A percentile compares a stretch with the other conserved stretches of the same genome.
Evolutionary conservation across 129 eudicot genomes (phyloP).

Genomic region (Glebionis coronaria): DNA sequence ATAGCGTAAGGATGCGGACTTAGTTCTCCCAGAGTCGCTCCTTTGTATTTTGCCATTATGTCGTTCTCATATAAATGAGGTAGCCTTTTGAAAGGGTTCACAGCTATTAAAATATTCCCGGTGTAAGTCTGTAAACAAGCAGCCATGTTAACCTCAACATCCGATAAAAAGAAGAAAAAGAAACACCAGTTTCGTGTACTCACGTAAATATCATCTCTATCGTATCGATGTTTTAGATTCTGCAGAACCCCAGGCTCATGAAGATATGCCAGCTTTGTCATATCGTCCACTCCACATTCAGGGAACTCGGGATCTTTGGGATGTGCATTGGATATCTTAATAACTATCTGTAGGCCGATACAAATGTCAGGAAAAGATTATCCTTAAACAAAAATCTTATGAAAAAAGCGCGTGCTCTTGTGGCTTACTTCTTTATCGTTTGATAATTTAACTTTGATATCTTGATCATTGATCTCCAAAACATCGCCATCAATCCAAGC

Average conservation of each 20-base stretch:
- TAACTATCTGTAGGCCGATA: slow-evolving; percentile 44
- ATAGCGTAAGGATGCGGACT: slow-evolving; percentile 97
- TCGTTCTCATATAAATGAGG: slow-evolving; percentile 63
- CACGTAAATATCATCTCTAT: slow-evolving; percentile 71
- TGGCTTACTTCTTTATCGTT: slow-evolving; percentile 62
- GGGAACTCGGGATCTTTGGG: slow-evolving; percentile 83
- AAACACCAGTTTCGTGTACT: slow-evolving; percentile 21
- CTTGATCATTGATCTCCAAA: slow-evolving; percentile 54
- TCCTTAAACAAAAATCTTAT: background rate
- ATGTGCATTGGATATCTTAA: slow-evolving; percentile 40
- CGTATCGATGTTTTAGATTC: slow-evolving; percentile 65
- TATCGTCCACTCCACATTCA: slow-evolving; percentile 73
- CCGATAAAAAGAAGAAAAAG: background rate
- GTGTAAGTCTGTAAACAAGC: slow-evolving; percentile 75
- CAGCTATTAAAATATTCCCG: slow-evolving; percentile 89
- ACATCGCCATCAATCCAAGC: slow-evolving; percentile 93
- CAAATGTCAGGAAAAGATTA: slow-evolving; percentile 5
- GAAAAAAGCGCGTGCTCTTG: too few relatives aligned
- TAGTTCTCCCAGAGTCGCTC: slow-evolving; percentile 69
- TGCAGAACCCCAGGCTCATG: slow-evolving; percentile 92
- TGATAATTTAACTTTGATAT: slow-evolving; percentile 49
- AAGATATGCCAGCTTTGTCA: slow-evolving; percentile 88
- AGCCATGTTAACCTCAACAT: slow-evolving; percentile 13
- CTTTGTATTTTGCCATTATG: slow-evolving; percentile 77
- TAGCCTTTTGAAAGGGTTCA: slow-evolving; percentile 81